Base-by-base conservation (phyloP, 768 basidiomycete species). In the Hemileccinum impolitum region DNA sequence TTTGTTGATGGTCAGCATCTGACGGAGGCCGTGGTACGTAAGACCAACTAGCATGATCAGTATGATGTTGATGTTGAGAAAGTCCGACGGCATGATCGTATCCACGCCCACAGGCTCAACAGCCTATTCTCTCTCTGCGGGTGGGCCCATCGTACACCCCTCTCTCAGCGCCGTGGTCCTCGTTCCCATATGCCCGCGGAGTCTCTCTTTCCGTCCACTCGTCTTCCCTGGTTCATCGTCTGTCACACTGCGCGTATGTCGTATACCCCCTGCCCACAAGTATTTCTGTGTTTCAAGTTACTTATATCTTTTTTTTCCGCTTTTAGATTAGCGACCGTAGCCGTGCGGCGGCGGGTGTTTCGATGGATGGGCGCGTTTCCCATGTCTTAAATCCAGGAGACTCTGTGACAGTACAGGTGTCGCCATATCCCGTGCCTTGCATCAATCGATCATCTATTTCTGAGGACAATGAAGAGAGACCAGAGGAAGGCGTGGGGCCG, bases 41-140 rank as follows among this genome's bases (percentile, higher is more conserved):
- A 17, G 9, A 30, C 41, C 44, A 47, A 39, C 47, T 42, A 31
- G 25, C 35, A 43, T 47, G 47, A 53, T 45, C 39, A 28, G 45
- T 48, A 48, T 51, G 41, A 48, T 36, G 26, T 52, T 65, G 36
- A 52, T 50, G 23, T 50, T 49, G 46, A 17, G 37, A 25, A 61
- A 94, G 93, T 91, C 92, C 31, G 94, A 96, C 59, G 94, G 94
- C 32, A 73, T 96, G 51, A 93, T 96, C 48, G 83, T 97, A 46
- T 93, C 93, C 7, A 97, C 94, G 2, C 94, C 94, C 18, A 97
- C 94, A 3, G 94, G 94, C 6, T 96, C 94, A 18, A 96, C 94
- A 3, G 94, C 94, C 14, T 96, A 97, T 68, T 96, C 94, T 1
- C 76, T 97, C 19, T 95, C 93, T 3, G 90, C 94, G 1, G 94